A percentile compares a stretch with the other conserved stretches of the same genome.
Evolutionary conservation across 2,329 filamentous ascomycete species (phyloP).

Genomic region (Fusarium nodosum): DNA sequence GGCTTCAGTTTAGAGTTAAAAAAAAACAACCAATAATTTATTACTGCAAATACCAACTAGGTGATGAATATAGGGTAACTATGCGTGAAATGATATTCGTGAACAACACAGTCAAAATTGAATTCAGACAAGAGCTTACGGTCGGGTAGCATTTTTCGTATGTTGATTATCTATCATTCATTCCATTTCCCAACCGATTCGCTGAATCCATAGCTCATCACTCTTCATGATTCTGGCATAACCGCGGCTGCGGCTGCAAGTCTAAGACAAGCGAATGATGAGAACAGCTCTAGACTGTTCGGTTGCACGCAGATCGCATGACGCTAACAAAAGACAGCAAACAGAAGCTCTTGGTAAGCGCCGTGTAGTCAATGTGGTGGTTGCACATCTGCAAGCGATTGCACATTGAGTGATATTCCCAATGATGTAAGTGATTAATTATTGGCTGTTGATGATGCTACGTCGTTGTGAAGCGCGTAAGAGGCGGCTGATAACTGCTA

Average conservation of each 20-base stretch:
- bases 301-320: conserved; percentile 19
- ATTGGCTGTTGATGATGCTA: conserved; percentile 25
- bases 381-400: conserved; percentile 25
- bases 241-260: conserved; percentile 33
- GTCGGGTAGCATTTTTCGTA: too few relatives aligned
- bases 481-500: conserved; percentile 32
- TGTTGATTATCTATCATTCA: background rate
- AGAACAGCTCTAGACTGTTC: conserved; percentile 25
- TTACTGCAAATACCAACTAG: too few relatives aligned
- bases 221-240: conserved; percentile 18
- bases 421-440: conserved; percentile 11
- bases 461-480: conserved; percentile 37
- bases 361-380: conserved; percentile 19
- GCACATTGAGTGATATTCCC: conserved; percentile 14
- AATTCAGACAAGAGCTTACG: background rate
- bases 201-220: conserved; percentile 6
- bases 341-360: conserved; percentile 29
- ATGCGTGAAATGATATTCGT: background rate
- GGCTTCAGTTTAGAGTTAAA: too few relatives aligned
- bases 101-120: background rate
- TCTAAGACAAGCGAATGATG: conserved; percentile 33
- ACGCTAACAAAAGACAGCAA: conserved; percentile 12
- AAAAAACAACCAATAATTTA: too few relatives aligned
- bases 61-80: background rate
- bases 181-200: background rate